Conservation (phyloP, 2,329 filamentous ascomycete genomes). For the Cercospora sojina region DNA sequence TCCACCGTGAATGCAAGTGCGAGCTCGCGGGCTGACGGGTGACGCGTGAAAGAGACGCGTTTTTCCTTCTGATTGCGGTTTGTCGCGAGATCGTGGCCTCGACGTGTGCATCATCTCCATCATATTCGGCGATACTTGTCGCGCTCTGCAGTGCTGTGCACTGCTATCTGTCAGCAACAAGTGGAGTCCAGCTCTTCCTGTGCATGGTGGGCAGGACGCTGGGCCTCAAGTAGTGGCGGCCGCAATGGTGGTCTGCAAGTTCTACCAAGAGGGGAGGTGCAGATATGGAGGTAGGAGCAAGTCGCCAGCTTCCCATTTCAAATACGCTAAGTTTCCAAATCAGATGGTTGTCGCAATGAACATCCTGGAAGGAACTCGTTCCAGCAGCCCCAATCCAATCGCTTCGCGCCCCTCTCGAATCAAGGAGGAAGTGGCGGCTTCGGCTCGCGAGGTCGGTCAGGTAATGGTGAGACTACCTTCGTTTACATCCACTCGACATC, state of each 20-base stretch:
- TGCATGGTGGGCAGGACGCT: not conserved
- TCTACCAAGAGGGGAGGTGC: conserved; percentile 65
- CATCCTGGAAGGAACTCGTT: conserved; percentile 1
- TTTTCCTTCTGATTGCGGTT: not conserved
- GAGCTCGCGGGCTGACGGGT: too few relatives aligned
- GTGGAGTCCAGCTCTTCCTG: not conserved
- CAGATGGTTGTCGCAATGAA: conserved; percentile 7
- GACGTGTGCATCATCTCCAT: not conserved
- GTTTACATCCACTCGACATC: not conserved
- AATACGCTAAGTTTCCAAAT: not conserved
- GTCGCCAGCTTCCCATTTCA: not conserved
- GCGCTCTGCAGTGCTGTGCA: not conserved
- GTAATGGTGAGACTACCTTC: conserved; percentile 4
- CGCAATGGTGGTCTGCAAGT: conserved; percentile 55
- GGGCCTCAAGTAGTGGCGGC: not conserved
- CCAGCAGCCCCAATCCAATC: conserved; percentile 10
- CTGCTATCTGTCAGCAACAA: not conserved
- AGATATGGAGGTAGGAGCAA: conserved; percentile 58
- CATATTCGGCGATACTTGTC: not conserved
- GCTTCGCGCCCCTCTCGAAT: conserved; percentile 9
- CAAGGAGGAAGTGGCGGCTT: conserved; percentile 8
- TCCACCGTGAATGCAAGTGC: not conserved
- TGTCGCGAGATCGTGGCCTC: not conserved
- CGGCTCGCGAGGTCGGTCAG: not conserved
- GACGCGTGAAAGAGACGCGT: conserved; percentile 11